Percentiles rank a stretch among this genome's conserved stretches.
Conservation (phyloP, 352 stramenopile species). For the Peronosclerospora sorghi region DNA sequence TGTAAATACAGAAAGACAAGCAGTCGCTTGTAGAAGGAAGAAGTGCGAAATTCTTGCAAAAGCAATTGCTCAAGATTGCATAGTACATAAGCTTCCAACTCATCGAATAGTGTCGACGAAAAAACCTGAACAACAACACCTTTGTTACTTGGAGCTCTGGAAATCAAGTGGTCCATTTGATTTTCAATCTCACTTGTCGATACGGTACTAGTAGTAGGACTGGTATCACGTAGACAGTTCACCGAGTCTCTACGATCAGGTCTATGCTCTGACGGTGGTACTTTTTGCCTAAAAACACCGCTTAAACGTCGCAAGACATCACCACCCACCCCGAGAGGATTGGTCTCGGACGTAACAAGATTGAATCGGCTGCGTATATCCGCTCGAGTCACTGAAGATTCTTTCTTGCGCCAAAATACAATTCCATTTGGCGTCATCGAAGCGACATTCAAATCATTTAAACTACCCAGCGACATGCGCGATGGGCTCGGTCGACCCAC, state of each 20-base stretch:
- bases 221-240: constrained; percentile 15
- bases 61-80: constrained; percentile 55
- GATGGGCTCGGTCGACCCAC: constrained; percentile 9
- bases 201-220: constrained; percentile 10
- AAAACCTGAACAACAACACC: constrained; percentile 12
- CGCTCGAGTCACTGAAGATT: constrained; percentile 23
- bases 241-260: constrained; percentile 13
- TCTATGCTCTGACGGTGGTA: not conserved
- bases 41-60: constrained; percentile 68
- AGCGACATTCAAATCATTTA: constrained; percentile 50
- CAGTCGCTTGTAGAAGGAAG: constrained; percentile 69
- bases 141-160: constrained; percentile 7
- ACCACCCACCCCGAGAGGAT: constrained; percentile 39
- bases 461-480: constrained; percentile 32
- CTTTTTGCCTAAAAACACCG: constrained; percentile 33
- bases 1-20: constrained; percentile 88
- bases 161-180: constrained; percentile 5
- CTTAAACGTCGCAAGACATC: constrained; percentile 44
- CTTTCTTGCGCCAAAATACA: constrained; percentile 51
- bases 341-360: constrained; percentile 25
- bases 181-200: constrained; percentile 20
- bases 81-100: constrained; percentile 63
- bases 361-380: constrained; percentile 34
- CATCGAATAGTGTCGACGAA: constrained; percentile 45
- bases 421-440: constrained; percentile 51